phyloP scores from a whole-genome alignment of 208 protist genomes.

The Plasmodiophora brassicae region DNA sequence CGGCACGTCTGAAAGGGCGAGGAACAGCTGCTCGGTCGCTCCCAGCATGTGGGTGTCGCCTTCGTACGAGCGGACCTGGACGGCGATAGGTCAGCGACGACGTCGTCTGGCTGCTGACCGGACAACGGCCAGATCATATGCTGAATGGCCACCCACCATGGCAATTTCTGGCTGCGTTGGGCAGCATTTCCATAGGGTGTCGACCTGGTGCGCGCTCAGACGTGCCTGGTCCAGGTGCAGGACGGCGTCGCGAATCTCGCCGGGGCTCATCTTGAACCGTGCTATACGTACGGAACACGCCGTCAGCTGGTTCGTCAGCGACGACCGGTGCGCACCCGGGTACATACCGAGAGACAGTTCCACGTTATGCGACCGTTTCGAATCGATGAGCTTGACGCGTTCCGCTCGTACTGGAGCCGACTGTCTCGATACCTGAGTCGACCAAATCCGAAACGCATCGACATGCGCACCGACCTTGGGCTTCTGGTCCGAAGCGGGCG shows the following conservation, averaged over 20 bases:
- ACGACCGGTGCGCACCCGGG: background rate
- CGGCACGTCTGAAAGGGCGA: background rate
- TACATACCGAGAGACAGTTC: background rate
- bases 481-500: background rate
- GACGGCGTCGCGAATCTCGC: background rate
- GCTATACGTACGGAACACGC: too few species aligned
- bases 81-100: too few species aligned
- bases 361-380: conserved; percentile 1
- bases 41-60: background rate
- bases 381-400: background rate
- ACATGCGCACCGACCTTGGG: background rate
- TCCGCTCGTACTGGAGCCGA: too few species aligned
- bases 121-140: background rate
- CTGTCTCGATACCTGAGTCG: background rate
- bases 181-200: background rate
- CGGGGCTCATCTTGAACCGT: background rate
- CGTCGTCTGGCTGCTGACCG: too few species aligned
- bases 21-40: background rate
- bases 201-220: background rate
- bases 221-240: background rate
- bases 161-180: background rate
- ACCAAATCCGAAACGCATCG: background rate
- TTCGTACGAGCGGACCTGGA: conserved; percentile 21
- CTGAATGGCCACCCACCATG: background rate
- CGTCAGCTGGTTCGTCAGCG: background rate